phyloP scores from a whole-genome alignment of 345 rosid species.

The Pistacia atlantica region DNA sequence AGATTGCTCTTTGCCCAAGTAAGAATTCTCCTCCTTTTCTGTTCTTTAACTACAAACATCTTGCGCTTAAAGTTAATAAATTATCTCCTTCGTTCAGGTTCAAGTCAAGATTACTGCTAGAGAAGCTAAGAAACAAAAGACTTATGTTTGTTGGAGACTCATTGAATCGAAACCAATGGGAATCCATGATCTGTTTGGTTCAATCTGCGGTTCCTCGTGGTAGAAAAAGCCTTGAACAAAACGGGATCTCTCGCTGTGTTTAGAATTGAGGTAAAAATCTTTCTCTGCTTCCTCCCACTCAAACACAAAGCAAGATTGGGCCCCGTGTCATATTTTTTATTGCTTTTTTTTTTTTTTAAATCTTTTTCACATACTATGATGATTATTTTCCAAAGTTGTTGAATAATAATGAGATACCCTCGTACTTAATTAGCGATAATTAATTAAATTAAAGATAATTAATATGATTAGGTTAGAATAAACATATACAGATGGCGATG shows the following conservation, averaged over 20 bases:
- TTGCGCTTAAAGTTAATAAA: constrained; percentile 9
- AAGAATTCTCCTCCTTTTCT: background rate
- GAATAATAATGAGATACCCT: background rate
- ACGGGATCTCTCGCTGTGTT: constrained; percentile 67
- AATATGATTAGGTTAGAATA: background rate
- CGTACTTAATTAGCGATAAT: too few species aligned
- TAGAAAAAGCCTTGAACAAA: constrained; percentile 65
- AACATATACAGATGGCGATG: background rate
- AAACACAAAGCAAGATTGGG: background rate
- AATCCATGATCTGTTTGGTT: constrained; percentile 93
- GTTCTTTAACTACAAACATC: background rate
- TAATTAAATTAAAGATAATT: background rate
- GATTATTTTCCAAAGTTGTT: background rate
- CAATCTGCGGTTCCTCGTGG: constrained; percentile 75
- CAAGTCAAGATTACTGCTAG: constrained; percentile 62
- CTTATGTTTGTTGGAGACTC: constrained; percentile 98
- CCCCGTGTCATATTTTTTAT: background rate
- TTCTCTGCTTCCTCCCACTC: background rate
- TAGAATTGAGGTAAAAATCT: constrained; percentile 61
- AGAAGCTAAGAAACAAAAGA: constrained; percentile 92
- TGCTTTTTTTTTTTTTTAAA: background rate
- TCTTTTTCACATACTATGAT: background rate
- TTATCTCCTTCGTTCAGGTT: constrained; percentile 45
- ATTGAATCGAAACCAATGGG: constrained; percentile 96
- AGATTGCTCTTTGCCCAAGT: constrained; percentile 87